Evolutionary conservation across 805 yeast species (phyloP).

Genomic region (Lachancea quebecensis): DNA sequence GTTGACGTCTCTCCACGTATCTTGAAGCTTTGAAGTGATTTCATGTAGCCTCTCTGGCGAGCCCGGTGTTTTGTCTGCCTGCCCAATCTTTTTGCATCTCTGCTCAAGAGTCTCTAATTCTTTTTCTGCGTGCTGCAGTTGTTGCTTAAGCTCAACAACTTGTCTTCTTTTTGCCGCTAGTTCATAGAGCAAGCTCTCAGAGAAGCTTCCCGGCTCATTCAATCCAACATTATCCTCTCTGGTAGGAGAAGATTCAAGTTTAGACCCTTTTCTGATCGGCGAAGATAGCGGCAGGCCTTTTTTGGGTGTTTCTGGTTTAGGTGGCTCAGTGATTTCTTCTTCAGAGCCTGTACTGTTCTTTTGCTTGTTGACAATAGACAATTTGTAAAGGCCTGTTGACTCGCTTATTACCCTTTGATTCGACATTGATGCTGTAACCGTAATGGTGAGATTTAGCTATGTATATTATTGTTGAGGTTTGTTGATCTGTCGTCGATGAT

Average conservation of each 20-base stretch:
- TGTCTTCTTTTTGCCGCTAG: conserved; percentile 49
- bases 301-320: conserved; percentile 1
- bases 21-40: conserved; percentile 12
- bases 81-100: conserved; percentile 4
- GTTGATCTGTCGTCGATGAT: too few species aligned
- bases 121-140: conserved; percentile 22
- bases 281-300: conserved; percentile 5
- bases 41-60: conserved; percentile 4
- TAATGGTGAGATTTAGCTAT: not conserved
- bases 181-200: conserved; percentile 27
- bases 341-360: not conserved
- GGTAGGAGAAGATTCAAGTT: not conserved
- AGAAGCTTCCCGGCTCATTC: not conserved
- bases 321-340: not conserved
- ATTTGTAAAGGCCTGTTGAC: conserved; percentile 38
- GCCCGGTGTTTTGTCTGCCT: not conserved
- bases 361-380: conserved; percentile 19
- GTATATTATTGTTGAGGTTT: too few species aligned
- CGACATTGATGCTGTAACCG: conserved; percentile 3
- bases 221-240: not conserved
- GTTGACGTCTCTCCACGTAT: conserved; percentile 16
- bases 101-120: conserved; percentile 34
- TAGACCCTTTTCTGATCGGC: conserved; percentile 1
- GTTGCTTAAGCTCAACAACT: conserved; percentile 42
- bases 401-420: conserved; percentile 42